Percentiles rank a stretch among this genome's conserved stretches.
These are phyloP conservation scores for Fomitopsis serialis DNA, from an alignment of 768 basidiomycete species.

Conservation along the genomic window DNA sequence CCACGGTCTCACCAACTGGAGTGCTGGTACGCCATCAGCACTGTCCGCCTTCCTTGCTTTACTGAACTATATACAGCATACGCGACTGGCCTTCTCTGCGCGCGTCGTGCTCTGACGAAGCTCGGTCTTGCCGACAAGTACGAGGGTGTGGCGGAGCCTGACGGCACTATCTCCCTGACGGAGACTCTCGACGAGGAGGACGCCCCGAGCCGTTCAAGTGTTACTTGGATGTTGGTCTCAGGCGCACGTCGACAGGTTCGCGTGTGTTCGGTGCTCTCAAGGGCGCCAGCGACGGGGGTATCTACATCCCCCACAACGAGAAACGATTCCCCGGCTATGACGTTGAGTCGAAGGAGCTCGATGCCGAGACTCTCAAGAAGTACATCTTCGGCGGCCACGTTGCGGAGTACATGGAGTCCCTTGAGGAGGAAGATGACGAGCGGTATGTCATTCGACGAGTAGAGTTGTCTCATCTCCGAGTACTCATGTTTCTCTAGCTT, in stretches of 20 bases:
- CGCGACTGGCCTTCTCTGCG: constrained; percentile 92
- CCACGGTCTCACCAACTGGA: constrained; percentile 99
- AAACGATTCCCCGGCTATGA: constrained; percentile 99
- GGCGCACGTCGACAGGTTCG: constrained; percentile 94
- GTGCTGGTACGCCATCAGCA: constrained; percentile 59
- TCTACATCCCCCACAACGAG: constrained; percentile 96
- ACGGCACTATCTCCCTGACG: constrained; percentile 79
- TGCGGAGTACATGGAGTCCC: constrained; percentile 98
- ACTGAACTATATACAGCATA: constrained; percentile 52
- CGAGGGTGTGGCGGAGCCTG: constrained; percentile 87
- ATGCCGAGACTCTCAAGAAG: constrained; percentile 92
- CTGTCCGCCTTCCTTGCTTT: no score
- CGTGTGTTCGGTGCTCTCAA: constrained; percentile 99
- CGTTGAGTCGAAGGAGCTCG: constrained; percentile 85
- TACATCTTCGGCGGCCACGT: constrained; percentile 98
- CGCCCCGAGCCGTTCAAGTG: constrained; percentile 96
- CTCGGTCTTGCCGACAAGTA: constrained; percentile 98
- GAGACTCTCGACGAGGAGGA: constrained; percentile 87
- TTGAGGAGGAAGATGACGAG: constrained; percentile 99
- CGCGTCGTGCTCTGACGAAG: constrained; percentile 92
- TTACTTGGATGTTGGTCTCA: constrained; percentile 97
- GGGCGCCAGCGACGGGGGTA: constrained; percentile 95
- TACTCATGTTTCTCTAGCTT: constrained; percentile 45
- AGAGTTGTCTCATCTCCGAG: background rate
- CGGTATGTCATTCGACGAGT: constrained; percentile 42